Conservation (phyloP, 306 rosid genomes). For the Sicyos edulis region DNA sequence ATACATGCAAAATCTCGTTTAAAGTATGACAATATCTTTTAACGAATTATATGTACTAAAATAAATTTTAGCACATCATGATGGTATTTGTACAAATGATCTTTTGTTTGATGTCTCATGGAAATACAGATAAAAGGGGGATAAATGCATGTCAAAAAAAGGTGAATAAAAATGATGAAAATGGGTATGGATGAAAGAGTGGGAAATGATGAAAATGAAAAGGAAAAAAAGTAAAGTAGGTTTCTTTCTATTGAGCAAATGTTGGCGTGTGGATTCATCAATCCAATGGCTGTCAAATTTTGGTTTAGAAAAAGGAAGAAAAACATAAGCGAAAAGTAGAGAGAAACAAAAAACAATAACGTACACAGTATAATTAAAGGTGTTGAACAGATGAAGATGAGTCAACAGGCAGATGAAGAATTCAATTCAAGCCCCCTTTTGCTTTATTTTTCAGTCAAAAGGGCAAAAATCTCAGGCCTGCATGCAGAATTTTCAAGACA, state of each 20-base stretch:
- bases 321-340: not conserved
- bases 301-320: not conserved
- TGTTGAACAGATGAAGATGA: slow-evolving; percentile 23
- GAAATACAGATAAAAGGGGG: not conserved
- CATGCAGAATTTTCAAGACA: slow-evolving; percentile 23
- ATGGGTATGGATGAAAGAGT: slow-evolving; percentile 10
- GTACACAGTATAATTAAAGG: slow-evolving; percentile 20
- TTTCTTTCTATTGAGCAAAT: not conserved
- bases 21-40: not conserved
- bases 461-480: slow-evolving; percentile 2
- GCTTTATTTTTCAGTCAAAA: slow-evolving; percentile 27
- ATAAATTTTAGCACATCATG: not conserved
- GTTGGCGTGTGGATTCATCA: slow-evolving; percentile 1
- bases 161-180: slow-evolving; percentile 13
- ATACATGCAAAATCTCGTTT: too few species aligned
- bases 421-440: slow-evolving; percentile 4
- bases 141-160: not conserved
- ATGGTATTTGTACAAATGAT: not conserved
- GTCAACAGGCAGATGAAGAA: slow-evolving; percentile 20
- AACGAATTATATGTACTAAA: not conserved
- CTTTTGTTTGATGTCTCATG: not conserved
- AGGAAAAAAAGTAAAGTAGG: not conserved
- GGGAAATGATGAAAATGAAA: not conserved
- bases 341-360: not conserved
- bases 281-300: not conserved